These are phyloP conservation scores for Rutstroemia sp. DNA, from an alignment of 2,329 filamentous ascomycete species.

Conservation along the genomic window DNA sequence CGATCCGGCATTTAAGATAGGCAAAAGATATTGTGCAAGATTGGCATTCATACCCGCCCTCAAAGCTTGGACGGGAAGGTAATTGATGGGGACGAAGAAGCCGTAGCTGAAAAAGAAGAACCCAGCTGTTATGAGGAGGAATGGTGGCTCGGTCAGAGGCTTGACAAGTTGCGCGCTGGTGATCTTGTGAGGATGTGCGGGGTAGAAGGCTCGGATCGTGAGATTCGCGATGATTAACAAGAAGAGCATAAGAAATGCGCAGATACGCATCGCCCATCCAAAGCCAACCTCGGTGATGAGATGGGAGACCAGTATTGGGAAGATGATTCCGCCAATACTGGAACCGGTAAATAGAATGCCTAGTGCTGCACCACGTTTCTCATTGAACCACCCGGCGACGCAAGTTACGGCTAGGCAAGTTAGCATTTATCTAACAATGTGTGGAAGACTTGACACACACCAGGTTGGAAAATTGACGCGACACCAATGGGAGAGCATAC, in stretches of 20 bases:
- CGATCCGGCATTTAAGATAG: constrained; percentile 41
- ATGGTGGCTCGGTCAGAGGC: not conserved
- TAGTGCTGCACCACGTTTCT: not conserved
- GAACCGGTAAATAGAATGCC: not conserved
- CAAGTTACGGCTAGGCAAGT: not conserved
- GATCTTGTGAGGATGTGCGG: not conserved
- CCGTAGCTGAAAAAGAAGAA: not conserved
- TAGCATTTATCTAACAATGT: not conserved
- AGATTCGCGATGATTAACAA: not conserved
- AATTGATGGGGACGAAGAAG: not conserved
- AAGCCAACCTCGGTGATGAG: not conserved
- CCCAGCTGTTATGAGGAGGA: not conserved
- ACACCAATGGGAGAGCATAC: constrained; percentile 33
- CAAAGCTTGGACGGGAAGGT: not conserved
- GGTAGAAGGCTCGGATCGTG: not conserved
- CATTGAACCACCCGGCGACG: not conserved
- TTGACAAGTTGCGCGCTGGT: not conserved
- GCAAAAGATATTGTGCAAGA: constrained; percentile 41
- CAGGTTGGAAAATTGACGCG: not conserved
- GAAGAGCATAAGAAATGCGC: not conserved
- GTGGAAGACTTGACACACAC: not conserved
- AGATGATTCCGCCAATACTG: not conserved
- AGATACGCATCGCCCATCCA: not conserved
- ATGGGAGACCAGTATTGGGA: not conserved
- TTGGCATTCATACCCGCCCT: constrained; percentile 1